These are phyloP conservation scores for Ceratobasidium sp. DNA, from an alignment of 1,284 basidiomycete genomes.

Conservation along the genomic window DNA sequence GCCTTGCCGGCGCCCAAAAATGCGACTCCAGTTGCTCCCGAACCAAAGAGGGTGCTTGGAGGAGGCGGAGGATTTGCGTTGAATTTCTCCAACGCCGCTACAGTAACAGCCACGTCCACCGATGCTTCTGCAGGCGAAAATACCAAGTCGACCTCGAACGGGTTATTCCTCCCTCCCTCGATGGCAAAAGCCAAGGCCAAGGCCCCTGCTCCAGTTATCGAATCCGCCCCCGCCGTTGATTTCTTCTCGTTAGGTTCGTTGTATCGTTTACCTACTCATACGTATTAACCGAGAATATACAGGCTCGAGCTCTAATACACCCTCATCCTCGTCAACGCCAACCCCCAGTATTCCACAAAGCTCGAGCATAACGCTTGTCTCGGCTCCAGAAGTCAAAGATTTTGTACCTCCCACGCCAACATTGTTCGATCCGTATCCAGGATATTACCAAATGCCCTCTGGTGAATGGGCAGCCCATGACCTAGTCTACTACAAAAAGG, in stretches of 20 bases:
- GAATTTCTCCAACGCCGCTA: conserved; percentile 58
- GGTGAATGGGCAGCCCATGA: conserved; percentile 83
- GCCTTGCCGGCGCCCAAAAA: conserved; percentile 80
- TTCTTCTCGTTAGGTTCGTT: conserved; percentile 67
- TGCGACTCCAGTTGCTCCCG: conserved; percentile 51
- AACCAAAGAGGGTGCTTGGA: conserved; percentile 65
- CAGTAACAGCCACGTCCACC: conserved; percentile 36
- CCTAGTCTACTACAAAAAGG: conserved; percentile 72
- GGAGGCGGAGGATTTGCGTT: conserved; percentile 65
- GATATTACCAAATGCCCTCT: conserved; percentile 84
- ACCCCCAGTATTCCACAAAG: conserved; percentile 44
- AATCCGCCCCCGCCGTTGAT: conserved; percentile 59
- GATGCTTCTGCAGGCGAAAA: conserved; percentile 4
- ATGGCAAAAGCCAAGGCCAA: conserved; percentile 43
- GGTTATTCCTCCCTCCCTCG: conserved; percentile 45
- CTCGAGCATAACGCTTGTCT: conserved; percentile 53
- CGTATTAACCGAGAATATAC: background rate
- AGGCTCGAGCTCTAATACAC: conserved; percentile 43
- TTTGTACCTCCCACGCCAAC: conserved; percentile 80
- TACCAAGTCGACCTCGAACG: conserved; percentile 14
- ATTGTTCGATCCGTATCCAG: conserved; percentile 78
- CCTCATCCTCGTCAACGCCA: conserved; percentile 42
- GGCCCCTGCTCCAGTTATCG: conserved; percentile 41
- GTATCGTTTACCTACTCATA: background rate
- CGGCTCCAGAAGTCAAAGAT: conserved; percentile 71